Base-by-base conservation (phyloP, 352 stramenopile species). In the Thalassiosira livingstoniorum region DNA sequence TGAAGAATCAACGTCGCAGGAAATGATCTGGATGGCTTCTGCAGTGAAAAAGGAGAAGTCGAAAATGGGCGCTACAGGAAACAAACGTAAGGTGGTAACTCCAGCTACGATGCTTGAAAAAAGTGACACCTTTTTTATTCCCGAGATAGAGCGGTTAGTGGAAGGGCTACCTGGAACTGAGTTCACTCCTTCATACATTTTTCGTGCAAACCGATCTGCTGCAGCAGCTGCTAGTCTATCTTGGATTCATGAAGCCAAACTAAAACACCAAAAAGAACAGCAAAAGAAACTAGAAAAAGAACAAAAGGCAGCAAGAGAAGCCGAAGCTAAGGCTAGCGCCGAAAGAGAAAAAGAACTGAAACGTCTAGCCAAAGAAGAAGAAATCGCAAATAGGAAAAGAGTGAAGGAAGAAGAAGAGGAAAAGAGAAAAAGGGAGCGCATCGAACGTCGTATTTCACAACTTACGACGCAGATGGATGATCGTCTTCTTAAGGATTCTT, bases 21-120 rank as follows among this genome's bases (percentile, higher is more conserved):
- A 93, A 70, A 58, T 67, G 60, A 82, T 78, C 29, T 94, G 87
- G 84, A 67, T 95, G 58, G 67, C 78, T n/a, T 83, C 82, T 31
- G 86, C 88, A 21, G 82, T 93, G 2, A 90, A 88, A 53, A 94
- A 90, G 70, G 88, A 94, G 67, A 90, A 88, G 68, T 68, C 83
- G 0, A 92, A 90, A 80, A 95, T 95, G 90, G 87, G 87, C 70
- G 91, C 87, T 65, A 93, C 88, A 13, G 91, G 91, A 10, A 94
- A 94, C 69, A 92, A 91, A 58, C 73, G 84, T 27, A 95, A 95
- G 62, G 79, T 95, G 64, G 89, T 94, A 11, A 91, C 83, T 23
- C 81, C 88, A 29, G 79, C 87, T 4, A 88, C 92, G 47, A 74
- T 95, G 35, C 77, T 95, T 63, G 87, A 93, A 31, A 83, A 84